Conservation (phyloP, 139 green algal species). For the Auxenochlorella protothecoides region DNA sequence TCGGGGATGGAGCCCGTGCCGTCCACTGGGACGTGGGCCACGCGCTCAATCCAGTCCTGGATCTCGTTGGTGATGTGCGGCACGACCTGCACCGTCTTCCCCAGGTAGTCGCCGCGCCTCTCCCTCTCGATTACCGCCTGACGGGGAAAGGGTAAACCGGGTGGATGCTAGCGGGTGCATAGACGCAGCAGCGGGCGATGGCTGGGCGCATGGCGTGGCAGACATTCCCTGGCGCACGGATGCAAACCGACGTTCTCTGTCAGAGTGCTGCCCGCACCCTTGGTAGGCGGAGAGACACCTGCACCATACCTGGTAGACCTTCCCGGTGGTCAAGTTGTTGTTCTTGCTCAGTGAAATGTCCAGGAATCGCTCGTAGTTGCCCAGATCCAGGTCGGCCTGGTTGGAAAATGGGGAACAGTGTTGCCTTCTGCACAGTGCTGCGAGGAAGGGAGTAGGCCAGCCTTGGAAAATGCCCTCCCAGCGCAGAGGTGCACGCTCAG, state of each 20-base stretch:
- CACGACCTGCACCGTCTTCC: conserved; percentile 98
- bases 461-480: too few species aligned
- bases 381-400: conserved; percentile 91
- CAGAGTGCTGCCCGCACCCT: too few species aligned
- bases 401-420: neutral
- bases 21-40: conserved; percentile 84
- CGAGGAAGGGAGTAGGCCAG: too few species aligned
- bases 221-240: too few species aligned
- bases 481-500: neutral
- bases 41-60: conserved; percentile 96
- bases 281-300: neutral
- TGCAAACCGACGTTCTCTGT: too few species aligned
- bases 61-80: conserved; percentile 97
- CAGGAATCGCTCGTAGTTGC: conserved; percentile 99
- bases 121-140: conserved; percentile 89
- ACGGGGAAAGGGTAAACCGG: neutral
- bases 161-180: neutral
- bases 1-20: conserved; percentile 64
- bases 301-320: conserved; percentile 75
- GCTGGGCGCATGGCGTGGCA: too few species aligned
- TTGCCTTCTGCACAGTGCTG: too few species aligned
- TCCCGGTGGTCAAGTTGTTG: conserved; percentile 98
- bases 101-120: conserved; percentile 89
- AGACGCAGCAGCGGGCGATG: too few species aligned
- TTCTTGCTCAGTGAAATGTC: conserved; percentile 90